A percentile compares a stretch with the other conserved stretches of the same genome.
Evolutionary conservation across 192 early-diverging fungal species (phyloP).

Genomic region (Chytriomyces confervae): DNA sequence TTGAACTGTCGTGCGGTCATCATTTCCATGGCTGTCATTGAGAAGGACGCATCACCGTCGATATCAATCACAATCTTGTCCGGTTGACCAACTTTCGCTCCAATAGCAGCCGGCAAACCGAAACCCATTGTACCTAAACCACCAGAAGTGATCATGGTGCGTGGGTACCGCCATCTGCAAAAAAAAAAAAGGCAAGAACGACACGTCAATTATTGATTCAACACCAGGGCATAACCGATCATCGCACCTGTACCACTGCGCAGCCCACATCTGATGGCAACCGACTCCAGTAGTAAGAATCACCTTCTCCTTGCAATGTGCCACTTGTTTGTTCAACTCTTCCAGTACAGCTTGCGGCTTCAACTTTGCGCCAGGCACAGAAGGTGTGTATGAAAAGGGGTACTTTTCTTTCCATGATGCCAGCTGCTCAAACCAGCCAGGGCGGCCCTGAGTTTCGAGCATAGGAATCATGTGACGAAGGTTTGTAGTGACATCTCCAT

Average conservation of each 20-base stretch:
- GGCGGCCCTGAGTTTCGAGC: conserved; percentile 69
- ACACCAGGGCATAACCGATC: not conserved
- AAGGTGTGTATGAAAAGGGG: conserved; percentile 82
- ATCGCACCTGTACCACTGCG: conserved; percentile 81
- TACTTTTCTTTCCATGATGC: conserved; percentile 89
- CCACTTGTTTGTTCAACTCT: conserved; percentile 85
- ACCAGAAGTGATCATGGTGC: conserved; percentile 90
- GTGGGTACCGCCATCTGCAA: conserved; percentile 80
- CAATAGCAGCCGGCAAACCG: conserved; percentile 94
- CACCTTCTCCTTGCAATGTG: conserved; percentile 85
- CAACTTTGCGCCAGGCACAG: conserved; percentile 64
- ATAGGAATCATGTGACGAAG: conserved; percentile 78
- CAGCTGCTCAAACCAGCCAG: conserved; percentile 86
- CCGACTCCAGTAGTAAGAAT: conserved; percentile 97
- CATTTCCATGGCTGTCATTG: conserved; percentile 98
- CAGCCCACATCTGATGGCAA: conserved; percentile 99
- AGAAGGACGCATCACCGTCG: conserved; percentile 98
- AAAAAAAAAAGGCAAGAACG: not conserved
- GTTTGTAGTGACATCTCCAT: conserved; percentile 94
- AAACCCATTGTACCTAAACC: conserved; percentile 99
- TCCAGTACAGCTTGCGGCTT: conserved; percentile 96
- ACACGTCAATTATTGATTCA: not conserved
- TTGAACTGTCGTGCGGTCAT: conserved; percentile 97
- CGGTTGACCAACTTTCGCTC: conserved; percentile 93
- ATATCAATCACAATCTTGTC: conserved; percentile 97